Percentiles rank a stretch among this genome's conserved stretches.
These are phyloP conservation scores for Fusarium sp. DNA, from an alignment of 2,329 filamentous ascomycete species.

Conservation along the genomic window DNA sequence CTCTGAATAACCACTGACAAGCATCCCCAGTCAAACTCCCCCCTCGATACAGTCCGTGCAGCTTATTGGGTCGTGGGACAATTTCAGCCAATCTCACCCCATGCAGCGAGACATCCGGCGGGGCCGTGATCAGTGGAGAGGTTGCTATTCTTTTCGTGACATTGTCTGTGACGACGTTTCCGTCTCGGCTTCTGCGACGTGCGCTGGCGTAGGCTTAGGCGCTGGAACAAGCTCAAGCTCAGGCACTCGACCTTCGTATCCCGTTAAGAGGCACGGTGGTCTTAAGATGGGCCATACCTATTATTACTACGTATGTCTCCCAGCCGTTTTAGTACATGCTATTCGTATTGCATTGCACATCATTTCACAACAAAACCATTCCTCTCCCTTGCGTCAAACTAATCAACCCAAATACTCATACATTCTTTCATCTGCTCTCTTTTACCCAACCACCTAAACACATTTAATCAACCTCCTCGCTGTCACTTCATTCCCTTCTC, in stretches of 20 bases:
- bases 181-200: slow-evolving; percentile 50
- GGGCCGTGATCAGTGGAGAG: slow-evolving; percentile 83
- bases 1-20: slow-evolving; percentile 44
- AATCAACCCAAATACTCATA: slow-evolving; percentile 22
- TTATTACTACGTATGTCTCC: slow-evolving; percentile 87
- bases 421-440: slow-evolving; percentile 22
- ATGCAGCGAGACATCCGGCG: slow-evolving; percentile 86
- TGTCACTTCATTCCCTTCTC: slow-evolving; percentile 29
- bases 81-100: slow-evolving; percentile 82
- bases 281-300: slow-evolving; percentile 94
- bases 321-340: slow-evolving; percentile 34
- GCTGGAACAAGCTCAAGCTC: slow-evolving; percentile 40
- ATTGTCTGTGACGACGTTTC: slow-evolving; percentile 84
- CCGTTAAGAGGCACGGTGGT: slow-evolving; percentile 75
- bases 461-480: slow-evolving; percentile 37
- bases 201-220: slow-evolving; percentile 37
- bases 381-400: slow-evolving; percentile 41
- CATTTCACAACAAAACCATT: slow-evolving; percentile 29
- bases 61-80: slow-evolving; percentile 94
- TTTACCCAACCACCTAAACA: slow-evolving; percentile 34
- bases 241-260: slow-evolving; percentile 43
- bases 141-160: slow-evolving; percentile 87
- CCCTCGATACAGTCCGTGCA: slow-evolving; percentile 77
- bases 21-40: slow-evolving; percentile 66
- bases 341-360: slow-evolving; percentile 11